These are phyloP conservation scores for Fusarium brachygibbosum DNA, from an alignment of 2,329 filamentous ascomycete species.

Conservation along the genomic window DNA sequence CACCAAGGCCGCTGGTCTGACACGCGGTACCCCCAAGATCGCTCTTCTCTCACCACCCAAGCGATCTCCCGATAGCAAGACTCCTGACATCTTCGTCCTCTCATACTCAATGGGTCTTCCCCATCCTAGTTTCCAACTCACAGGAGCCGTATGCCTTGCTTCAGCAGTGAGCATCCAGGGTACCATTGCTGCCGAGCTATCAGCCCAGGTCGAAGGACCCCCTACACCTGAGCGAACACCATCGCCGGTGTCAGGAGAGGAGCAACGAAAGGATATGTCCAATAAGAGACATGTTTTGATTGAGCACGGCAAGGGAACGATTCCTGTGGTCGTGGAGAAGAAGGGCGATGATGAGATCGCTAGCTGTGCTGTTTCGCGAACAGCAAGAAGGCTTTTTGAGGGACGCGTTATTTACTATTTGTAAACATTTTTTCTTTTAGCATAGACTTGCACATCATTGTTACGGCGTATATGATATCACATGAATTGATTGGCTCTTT, in stretches of 20 bases:
- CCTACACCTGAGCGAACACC: slow-evolving; percentile 32
- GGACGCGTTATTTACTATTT: slow-evolving; percentile 50
- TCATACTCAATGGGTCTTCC: slow-evolving; percentile 65
- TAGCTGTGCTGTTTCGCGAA: slow-evolving; percentile 51
- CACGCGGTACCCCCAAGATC: slow-evolving; percentile 66
- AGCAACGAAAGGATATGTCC: not conserved
- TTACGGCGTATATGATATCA: not conserved
- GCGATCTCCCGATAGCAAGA: not conserved
- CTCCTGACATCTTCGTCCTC: slow-evolving; percentile 58
- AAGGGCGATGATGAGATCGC: slow-evolving; percentile 36
- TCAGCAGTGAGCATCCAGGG: slow-evolving; percentile 59
- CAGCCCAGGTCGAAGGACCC: slow-evolving; percentile 5
- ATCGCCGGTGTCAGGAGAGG: slow-evolving; percentile 28
- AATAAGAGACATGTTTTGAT: slow-evolving; percentile 34
- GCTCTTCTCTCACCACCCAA: slow-evolving; percentile 60
- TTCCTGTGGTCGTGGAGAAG: slow-evolving; percentile 36
- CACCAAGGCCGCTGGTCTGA: slow-evolving; percentile 52
- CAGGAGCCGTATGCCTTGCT: slow-evolving; percentile 63
- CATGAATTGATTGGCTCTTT: not conserved
- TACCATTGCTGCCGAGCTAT: slow-evolving; percentile 54
- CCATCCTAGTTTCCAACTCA: slow-evolving; percentile 66
- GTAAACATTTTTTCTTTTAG: not conserved
- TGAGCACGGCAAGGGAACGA: slow-evolving; percentile 49
- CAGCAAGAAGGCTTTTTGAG: slow-evolving; percentile 52
- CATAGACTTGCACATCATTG: not conserved